These are phyloP conservation scores for Volvox reticuliferus DNA, from an alignment of 139 green algal genomes.

Conservation along the genomic window DNA sequence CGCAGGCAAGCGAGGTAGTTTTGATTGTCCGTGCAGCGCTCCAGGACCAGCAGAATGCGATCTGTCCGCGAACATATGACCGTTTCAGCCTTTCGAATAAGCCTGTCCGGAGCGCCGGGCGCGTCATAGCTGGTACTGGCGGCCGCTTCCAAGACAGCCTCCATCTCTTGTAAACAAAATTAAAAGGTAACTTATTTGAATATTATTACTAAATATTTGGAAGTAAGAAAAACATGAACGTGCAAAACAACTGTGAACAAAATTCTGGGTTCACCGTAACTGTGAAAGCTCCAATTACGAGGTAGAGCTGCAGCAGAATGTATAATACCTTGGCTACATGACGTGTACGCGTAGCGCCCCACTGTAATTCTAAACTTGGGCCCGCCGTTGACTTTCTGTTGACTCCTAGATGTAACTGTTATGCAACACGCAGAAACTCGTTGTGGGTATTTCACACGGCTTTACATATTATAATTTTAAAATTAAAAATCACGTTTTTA, in stretches of 20 bases:
- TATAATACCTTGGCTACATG: too few relatives aligned
- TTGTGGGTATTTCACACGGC: too few relatives aligned
- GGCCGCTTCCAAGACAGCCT: neutral
- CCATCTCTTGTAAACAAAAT: neutral
- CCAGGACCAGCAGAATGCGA: constrained; percentile 62
- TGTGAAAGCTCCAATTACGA: too few relatives aligned
- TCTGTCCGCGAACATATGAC: constrained; percentile 36
- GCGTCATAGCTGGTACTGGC: neutral
- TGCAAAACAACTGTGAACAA: too few relatives aligned
- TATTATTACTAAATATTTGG: neutral
- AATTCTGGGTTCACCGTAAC: too few relatives aligned
- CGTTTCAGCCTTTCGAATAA: constrained; percentile 38
- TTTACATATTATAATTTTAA: too few relatives aligned
- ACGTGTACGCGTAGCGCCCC: too few relatives aligned
- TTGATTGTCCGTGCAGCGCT: constrained; percentile 57
- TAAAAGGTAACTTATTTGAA: neutral
- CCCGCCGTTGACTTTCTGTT: neutral
- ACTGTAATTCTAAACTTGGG: too few relatives aligned
- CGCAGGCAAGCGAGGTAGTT: constrained; percentile 65
- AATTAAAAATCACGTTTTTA: too few relatives aligned
- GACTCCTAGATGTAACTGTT: too few relatives aligned
- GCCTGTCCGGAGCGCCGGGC: neutral
- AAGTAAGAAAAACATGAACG: neutral
- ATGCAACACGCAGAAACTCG: too few relatives aligned
- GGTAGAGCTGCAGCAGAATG: too few relatives aligned